phyloP scores from a whole-genome alignment of 805 yeast species.

The Yamadazyma scolyti region DNA sequence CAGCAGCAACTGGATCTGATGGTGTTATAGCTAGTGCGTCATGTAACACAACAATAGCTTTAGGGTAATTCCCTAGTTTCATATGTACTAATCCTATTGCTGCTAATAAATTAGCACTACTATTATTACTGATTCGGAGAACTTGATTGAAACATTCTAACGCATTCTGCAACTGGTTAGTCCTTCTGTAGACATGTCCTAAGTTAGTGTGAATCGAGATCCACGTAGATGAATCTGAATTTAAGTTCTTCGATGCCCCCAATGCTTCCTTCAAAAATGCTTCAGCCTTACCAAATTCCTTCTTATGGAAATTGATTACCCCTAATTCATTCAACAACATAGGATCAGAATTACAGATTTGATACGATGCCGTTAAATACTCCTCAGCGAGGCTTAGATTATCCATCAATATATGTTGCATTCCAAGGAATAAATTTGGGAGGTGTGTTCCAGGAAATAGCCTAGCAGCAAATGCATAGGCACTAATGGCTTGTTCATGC shows the following conservation, averaged over 20 bases:
- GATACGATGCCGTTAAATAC: conserved; percentile 70
- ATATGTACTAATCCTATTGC: conserved; percentile 83
- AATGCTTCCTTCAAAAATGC: conserved; percentile 66
- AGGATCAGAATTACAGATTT: conserved; percentile 83
- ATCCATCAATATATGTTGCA: conserved; percentile 91
- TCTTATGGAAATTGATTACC: conserved; percentile 79
- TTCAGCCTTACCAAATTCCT: conserved; percentile 67
- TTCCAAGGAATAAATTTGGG: conserved; percentile 87
- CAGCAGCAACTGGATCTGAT: conserved; percentile 79
- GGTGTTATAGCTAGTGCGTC: conserved; percentile 77
- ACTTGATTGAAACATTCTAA: conserved; percentile 75
- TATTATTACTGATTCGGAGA: conserved; percentile 61
- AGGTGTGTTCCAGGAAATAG: conserved; percentile 87
- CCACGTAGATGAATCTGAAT: conserved; percentile 81
- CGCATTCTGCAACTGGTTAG: conserved; percentile 61
- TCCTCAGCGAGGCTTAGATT: conserved; percentile 82
- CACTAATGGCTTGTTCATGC: conserved; percentile 96
- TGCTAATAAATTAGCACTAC: conserved; percentile 66
- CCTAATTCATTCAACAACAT: conserved; percentile 87
- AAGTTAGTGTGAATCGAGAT: conserved; percentile 79
- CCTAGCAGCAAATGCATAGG: conserved; percentile 92
- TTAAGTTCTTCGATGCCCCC: conserved; percentile 60
- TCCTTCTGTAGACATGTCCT: conserved; percentile 81
- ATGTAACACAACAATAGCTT: conserved; percentile 76
- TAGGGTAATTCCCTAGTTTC: conserved; percentile 57